Evolutionary conservation across 225 moss, liverwort and hornwort species (phyloP), one percentile per base, ranked within the genome.

Genomic region (Lunularia cruciata): DNA sequence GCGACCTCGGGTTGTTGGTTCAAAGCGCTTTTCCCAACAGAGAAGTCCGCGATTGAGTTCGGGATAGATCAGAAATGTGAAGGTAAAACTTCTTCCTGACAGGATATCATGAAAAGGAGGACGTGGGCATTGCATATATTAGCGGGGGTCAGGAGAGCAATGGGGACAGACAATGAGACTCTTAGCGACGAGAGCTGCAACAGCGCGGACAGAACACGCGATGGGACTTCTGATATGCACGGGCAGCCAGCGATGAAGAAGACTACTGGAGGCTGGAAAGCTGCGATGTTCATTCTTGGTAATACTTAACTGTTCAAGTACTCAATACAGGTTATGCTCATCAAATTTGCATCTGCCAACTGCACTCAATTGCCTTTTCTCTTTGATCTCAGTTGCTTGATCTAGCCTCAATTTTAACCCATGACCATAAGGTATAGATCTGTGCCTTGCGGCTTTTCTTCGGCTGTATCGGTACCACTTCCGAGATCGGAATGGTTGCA

Each of bases 241-340:
- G 76, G 76, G 4, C 43, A 62, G 30, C 68, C 80, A 0, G 80
- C 80, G 30, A 55, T 47, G 47, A 72, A 70, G 47, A 57, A 57
- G 52, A 72, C 55, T 5, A 56, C 72, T 0, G 76, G 80, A 34
- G 80, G 80, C 30, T 80, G 80, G 80, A 80, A 64, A 72, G 75
- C 75, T 2, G 80, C 76, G 18, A 54, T 49, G 16, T 80, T 75
- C 72, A 76, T 80, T 59, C 46, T 72, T 0, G 72, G 72, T 72
- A 32, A 35, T 54, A 47, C 2, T 5, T 63, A 35, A 56, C 30
- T 28, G n/a, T n/a, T n/a, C n/a, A n/a, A n/a, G n/a, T n/a, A n/a
- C n/a, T n/a, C n/a, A n/a, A n/a, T n/a, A n/a, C n/a, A n/a, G n/a
- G n/a, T n/a, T n/a, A n/a, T n/a, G n/a, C n/a, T n/a, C n/a, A n/a